Conservation (phyloP, 768 basidiomycete genomes). For the Lanmaoa pseudosensibilis region DNA sequence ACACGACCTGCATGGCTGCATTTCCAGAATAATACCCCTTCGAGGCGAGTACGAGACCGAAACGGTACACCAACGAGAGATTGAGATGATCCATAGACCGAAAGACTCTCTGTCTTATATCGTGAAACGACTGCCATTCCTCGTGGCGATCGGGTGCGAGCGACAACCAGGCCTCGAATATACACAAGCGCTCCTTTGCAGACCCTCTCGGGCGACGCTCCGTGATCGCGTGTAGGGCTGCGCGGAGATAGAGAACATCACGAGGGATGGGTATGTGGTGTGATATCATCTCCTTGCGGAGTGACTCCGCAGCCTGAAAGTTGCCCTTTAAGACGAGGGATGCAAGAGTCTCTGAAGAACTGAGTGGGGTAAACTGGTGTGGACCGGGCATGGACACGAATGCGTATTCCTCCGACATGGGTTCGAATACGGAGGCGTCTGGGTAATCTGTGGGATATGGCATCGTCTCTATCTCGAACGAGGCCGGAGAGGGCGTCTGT, state of each 20-base stretch:
- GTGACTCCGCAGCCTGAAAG: slow-evolving; percentile 31
- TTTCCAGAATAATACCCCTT: slow-evolving; percentile 43
- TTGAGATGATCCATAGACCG: slow-evolving; percentile 29
- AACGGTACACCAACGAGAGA: slow-evolving; percentile 39
- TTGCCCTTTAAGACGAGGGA: slow-evolving; percentile 23
- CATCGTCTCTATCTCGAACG: slow-evolving; percentile 35
- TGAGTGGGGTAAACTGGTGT: slow-evolving; percentile 21
- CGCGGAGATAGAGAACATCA: slow-evolving; percentile 37
- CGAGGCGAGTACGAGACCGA: slow-evolving; percentile 44
- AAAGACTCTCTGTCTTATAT: slow-evolving; percentile 37
- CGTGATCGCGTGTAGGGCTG: slow-evolving; percentile 36
- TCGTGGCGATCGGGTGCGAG: slow-evolving; percentile 39
- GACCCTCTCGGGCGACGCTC: slow-evolving; percentile 18
- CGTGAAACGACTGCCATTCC: slow-evolving; percentile 19
- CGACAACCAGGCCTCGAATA: slow-evolving; percentile 44
- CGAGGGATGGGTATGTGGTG: slow-evolving; percentile 39
- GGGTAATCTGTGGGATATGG: slow-evolving; percentile 35
- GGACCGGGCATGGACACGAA: slow-evolving; percentile 8
- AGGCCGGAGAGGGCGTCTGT: slow-evolving; percentile 35
- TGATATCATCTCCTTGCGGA: slow-evolving; percentile 42
- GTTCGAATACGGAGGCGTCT: slow-evolving; percentile 40
- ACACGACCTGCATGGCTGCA: slow-evolving; percentile 30
- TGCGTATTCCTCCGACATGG: slow-evolving; percentile 35
- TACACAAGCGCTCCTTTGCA: slow-evolving; percentile 14
- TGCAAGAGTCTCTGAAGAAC: slow-evolving; percentile 24